phyloP scores from a whole-genome alignment of 2,329 filamentous ascomycete species.

The Fusarium goolgardi region DNA sequence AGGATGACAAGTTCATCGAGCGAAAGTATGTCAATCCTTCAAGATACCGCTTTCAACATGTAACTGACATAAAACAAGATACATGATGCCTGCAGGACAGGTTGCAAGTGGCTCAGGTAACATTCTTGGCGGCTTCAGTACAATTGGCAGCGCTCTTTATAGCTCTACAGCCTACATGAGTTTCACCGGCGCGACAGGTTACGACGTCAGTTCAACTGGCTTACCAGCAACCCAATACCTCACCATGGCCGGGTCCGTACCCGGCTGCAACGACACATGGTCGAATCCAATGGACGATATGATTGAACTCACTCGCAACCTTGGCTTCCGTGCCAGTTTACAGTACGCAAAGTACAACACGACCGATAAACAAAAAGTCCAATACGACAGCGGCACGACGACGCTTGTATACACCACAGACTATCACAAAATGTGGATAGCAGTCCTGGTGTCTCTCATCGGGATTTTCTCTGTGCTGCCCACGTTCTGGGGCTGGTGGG shows the following conservation, averaged over 20 bases:
- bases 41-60: fast-evolving
- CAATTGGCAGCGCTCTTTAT: conserved; percentile 22
- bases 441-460: conserved; percentile 28
- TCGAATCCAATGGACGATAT: conserved; percentile 40
- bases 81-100: conserved; percentile 28
- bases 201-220: conserved; percentile 10
- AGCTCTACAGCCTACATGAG: conserved; percentile 21
- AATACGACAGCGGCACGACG: conserved; percentile 24
- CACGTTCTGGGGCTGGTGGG: conserved; percentile 44
- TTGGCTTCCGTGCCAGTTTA: conserved; percentile 38
- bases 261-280: conserved; percentile 28
- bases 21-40: conserved; percentile 18
- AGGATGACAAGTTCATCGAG: conserved; percentile 35
- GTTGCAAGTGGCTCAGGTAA: conserved; percentile 22
- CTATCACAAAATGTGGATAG: conserved; percentile 41
- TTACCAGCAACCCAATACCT: conserved; percentile 38
- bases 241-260: conserved; percentile 20
- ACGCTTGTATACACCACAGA: conserved; percentile 37
- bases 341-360: conserved; percentile 38
- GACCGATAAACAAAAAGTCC: conserved; percentile 33
- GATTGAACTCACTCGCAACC: conserved; percentile 39
- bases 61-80: conserved; percentile 18
- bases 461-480: conserved; percentile 36
- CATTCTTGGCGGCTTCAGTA: conserved; percentile 35
- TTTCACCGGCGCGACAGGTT: conserved; percentile 36